Percentiles rank a stretch among this genome's conserved stretches.
phyloP scores from a whole-genome alignment of 345 rosid species.

The Kernera saxatilis region DNA sequence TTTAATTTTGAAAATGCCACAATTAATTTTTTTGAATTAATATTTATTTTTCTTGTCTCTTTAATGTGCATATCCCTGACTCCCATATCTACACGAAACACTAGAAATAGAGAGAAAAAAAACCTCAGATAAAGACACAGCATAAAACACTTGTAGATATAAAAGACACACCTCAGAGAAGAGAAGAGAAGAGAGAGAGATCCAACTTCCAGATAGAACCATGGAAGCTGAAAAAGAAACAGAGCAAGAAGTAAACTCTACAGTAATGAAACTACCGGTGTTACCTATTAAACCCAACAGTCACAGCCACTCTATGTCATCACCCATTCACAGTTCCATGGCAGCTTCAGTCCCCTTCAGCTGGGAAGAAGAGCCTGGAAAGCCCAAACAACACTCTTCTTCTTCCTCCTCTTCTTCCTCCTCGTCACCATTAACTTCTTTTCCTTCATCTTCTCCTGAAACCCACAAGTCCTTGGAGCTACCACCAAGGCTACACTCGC shows the following conservation, averaged over 20 bases:
- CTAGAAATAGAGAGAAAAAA: constrained; percentile 4
- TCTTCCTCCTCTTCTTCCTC: constrained; percentile 3
- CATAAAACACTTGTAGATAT: constrained; percentile 14
- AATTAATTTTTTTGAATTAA: neutral
- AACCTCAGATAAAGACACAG: neutral
- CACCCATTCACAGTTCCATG: constrained; percentile 47
- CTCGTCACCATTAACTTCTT: constrained; percentile 31
- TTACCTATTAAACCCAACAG: constrained; percentile 20
- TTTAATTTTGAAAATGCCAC: constrained; percentile 6
- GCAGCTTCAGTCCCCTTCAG: constrained; percentile 72
- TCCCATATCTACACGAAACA: constrained; percentile 29
- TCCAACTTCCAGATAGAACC: constrained; percentile 13
- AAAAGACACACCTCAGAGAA: constrained; percentile 9
- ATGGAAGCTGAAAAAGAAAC: constrained; percentile 37
- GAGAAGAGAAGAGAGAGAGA: constrained; percentile 4
- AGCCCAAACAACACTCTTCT: constrained; percentile 49
- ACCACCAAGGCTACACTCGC: constrained; percentile 49
- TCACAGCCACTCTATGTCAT: constrained; percentile 40
- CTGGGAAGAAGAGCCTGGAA: constrained; percentile 90
- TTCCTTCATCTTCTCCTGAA: constrained; percentile 16
- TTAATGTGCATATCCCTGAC: constrained; percentile 20
- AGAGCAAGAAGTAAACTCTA: constrained; percentile 27
- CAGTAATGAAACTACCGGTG: constrained; percentile 38
- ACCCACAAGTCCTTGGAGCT: constrained; percentile 44
- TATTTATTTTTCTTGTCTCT: neutral